phyloP scores from a whole-genome alignment of 2,329 filamentous ascomycete species.

The Dactylonectria macrodidyma region DNA sequence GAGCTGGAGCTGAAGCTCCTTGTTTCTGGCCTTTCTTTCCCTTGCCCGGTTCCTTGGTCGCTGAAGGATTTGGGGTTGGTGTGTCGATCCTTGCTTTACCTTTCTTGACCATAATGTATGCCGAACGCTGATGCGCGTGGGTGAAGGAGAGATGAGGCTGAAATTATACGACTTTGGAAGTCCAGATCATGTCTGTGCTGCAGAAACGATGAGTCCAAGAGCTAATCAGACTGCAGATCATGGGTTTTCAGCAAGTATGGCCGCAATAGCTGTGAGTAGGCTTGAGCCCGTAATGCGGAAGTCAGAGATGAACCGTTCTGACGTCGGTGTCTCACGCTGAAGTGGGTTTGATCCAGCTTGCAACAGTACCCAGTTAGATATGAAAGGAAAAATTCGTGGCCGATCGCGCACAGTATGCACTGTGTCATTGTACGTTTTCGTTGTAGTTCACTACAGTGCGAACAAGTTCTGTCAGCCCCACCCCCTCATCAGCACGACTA shows the following conservation, averaged over 20 bases:
- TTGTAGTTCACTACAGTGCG: constrained; percentile 2
- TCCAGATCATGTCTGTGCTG: constrained; percentile 6
- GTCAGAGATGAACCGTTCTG: not conserved
- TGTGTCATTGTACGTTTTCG: not conserved
- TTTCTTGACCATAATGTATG: constrained; percentile 64
- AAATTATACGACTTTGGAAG: not conserved
- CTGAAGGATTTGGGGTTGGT: constrained; percentile 51
- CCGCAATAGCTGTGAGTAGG: not conserved
- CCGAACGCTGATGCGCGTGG: constrained; percentile 1
- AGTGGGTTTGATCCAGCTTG: constrained; percentile 1
- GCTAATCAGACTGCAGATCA: not conserved
- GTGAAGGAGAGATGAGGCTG: not conserved
- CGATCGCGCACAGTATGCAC: constrained; percentile 27
- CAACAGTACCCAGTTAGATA: constrained; percentile 15
- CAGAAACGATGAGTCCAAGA: not conserved
- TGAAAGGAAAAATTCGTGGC: constrained; percentile 16
- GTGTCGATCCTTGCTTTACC: constrained; percentile 65
- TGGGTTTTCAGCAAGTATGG: not conserved
- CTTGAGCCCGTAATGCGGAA: not conserved
- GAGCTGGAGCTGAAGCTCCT: constrained; percentile 42
- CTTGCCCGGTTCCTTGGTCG: constrained; percentile 61
- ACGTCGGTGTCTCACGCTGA: not conserved
- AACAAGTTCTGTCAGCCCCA: constrained; percentile 5
- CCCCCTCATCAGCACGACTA: not conserved
- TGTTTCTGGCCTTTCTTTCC: constrained; percentile 58